phyloP scores from a whole-genome alignment of 169 alveolate species.

The Plasmodium yoelii region DNA sequence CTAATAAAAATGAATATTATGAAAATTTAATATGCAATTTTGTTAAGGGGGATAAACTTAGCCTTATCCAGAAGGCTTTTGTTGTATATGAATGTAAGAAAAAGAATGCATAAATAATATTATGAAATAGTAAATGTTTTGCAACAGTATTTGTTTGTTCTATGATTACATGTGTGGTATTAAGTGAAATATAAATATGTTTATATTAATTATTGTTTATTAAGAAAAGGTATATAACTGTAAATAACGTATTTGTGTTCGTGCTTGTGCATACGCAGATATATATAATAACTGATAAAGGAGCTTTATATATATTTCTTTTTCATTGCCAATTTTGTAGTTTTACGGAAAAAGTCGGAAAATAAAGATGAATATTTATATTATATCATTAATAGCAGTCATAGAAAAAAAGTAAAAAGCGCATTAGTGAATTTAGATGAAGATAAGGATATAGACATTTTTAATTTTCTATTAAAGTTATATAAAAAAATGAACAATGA shows the following conservation, averaged over 20 bases:
- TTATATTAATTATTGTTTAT: too few species aligned
- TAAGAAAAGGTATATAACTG: too few species aligned
- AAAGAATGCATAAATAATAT: slow-evolving; percentile 1
- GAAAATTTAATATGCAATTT: slow-evolving; percentile 72
- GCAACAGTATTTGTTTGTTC: too few species aligned
- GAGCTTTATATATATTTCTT: neutral
- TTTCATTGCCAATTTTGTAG: slow-evolving; percentile 4
- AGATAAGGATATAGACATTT: slow-evolving; percentile 48
- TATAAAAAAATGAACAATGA: slow-evolving; percentile 69
- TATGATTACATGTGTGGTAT: too few species aligned
- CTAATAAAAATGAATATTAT: slow-evolving; percentile 49
- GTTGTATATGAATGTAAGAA: slow-evolving; percentile 64
- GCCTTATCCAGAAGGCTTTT: slow-evolving; percentile 53
- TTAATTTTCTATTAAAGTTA: slow-evolving; percentile 65
- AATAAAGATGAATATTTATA: slow-evolving; percentile 38
- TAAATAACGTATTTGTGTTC: too few species aligned
- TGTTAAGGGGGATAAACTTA: slow-evolving; percentile 40
- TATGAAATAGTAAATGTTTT: too few species aligned
- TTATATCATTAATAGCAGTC: slow-evolving; percentile 13
- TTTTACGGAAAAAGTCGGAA: slow-evolving; percentile 38
- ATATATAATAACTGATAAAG: too few species aligned
- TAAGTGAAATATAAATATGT: too few species aligned
- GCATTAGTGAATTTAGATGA: slow-evolving; percentile 43
- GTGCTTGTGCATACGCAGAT: neutral
- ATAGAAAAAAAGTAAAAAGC: slow-evolving; percentile 56